phyloP scores from a whole-genome alignment of 208 protist species.

The Trypanosoma melophagium region DNA sequence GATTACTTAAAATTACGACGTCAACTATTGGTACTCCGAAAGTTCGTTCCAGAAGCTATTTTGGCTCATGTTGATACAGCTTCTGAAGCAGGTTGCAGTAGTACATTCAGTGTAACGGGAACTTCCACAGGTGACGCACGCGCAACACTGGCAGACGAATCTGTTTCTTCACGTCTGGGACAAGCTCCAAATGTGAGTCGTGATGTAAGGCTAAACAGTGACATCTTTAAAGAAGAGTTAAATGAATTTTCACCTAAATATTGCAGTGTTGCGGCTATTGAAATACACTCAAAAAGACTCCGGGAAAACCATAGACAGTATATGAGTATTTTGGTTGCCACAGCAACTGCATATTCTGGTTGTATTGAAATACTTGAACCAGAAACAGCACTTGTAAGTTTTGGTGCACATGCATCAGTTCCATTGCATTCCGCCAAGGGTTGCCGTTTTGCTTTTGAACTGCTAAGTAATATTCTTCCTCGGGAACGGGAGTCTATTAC shows the following conservation, averaged over 20 bases:
- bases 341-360: constrained; percentile 29
- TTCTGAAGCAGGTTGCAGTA: too few species aligned
- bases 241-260: constrained; percentile 53
- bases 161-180: neutral
- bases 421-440: constrained; percentile 57
- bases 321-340: constrained; percentile 13
- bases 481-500: constrained; percentile 40
- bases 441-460: constrained; percentile 57
- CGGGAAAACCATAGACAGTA: constrained; percentile 5
- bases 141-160: neutral
- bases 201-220: constrained; percentile 55
- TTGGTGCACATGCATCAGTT: constrained; percentile 61
- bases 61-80: constrained; percentile 10
- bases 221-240: constrained; percentile 59
- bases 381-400: constrained; percentile 58
- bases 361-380: constrained; percentile 57
- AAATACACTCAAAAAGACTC: constrained; percentile 33
- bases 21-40: constrained; percentile 17
- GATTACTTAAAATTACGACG: constrained; percentile 26
- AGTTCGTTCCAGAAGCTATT: constrained; percentile 29
- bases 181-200: constrained; percentile 26
- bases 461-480: constrained; percentile 35
- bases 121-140: neutral
- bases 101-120: too few species aligned
- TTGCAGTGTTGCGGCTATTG: constrained; percentile 57